Conservation (phyloP, 192 early-diverging fungal genomes). For the Podila verticillata region DNA sequence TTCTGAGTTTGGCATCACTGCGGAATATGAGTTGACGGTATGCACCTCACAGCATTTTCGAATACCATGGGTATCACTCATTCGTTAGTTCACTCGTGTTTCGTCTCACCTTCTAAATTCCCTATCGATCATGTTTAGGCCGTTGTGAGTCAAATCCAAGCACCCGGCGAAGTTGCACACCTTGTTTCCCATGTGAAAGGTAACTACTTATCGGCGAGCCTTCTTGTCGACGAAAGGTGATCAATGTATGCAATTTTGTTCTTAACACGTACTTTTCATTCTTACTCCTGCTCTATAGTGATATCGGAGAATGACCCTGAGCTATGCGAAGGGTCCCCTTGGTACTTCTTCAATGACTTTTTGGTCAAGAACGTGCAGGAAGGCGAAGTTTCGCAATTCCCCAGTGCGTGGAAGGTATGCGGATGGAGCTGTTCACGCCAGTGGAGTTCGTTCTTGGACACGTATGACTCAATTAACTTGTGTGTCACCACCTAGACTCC, state of each 20-base stretch:
- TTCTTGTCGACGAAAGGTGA: background rate
- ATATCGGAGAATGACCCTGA: slow-evolving; percentile 50
- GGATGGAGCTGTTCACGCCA: background rate
- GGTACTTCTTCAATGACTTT: slow-evolving; percentile 98
- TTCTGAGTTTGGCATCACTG: slow-evolving; percentile 37
- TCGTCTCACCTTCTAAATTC: background rate
- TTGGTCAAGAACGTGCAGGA: slow-evolving; percentile 79
- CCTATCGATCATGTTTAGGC: slow-evolving; percentile 40
- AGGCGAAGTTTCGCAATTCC: slow-evolving; percentile 71
- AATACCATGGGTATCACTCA: no score
- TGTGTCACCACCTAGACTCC: slow-evolving; percentile 56
- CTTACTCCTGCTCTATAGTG: slow-evolving; percentile 3
- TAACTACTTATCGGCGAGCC: slow-evolving; percentile 32
- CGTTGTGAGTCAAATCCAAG: slow-evolving; percentile 62
- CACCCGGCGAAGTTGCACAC: slow-evolving; percentile 70
- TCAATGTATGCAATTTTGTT: background rate
- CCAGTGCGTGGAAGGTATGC: slow-evolving; percentile 61
- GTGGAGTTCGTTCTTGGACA: no score
- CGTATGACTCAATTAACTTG: no score
- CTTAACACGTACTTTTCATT: background rate
- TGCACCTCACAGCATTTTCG: background rate
- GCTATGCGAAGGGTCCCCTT: slow-evolving; percentile 56
- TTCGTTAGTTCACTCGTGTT: background rate
- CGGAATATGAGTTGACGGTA: slow-evolving; percentile 75
- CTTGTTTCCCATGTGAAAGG: slow-evolving; percentile 75